Percentiles rank a stretch among this genome's conserved stretches.
Evolutionary conservation across 164 flowering plant species (phyloP).

Genomic region (Hamamelis virginiana): DNA sequence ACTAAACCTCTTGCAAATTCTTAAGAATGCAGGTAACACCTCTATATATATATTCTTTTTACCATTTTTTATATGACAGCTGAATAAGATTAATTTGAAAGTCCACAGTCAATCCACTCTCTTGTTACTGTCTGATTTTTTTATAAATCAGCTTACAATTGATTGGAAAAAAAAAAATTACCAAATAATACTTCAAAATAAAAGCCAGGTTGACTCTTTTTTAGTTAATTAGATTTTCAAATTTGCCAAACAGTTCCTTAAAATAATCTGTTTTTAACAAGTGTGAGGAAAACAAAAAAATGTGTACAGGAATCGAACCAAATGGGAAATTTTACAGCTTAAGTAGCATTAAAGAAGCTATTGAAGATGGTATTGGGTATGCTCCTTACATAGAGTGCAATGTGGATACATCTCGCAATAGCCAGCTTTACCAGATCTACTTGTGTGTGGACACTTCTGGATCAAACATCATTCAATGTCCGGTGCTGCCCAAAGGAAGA

Average conservation of each 20-base stretch:
- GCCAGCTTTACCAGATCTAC: conserved; percentile 48
- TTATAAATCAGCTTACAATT: too few species aligned
- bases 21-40: conserved; percentile 28
- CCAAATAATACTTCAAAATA: too few species aligned
- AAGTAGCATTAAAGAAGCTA: conserved; percentile 28
- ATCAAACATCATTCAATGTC: conserved; percentile 36
- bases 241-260: too few species aligned
- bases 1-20: conserved; percentile 31
- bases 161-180: too few species aligned
- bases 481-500: conserved; percentile 26
- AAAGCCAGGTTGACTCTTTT: too few species aligned
- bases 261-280: not conserved
- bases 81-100: too few species aligned
- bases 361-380: conserved; percentile 28
- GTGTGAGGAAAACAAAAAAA: not conserved
- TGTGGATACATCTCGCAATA: conserved; percentile 24
- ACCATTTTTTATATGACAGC: not conserved
- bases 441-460: conserved; percentile 55
- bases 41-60: too few species aligned
- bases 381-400: conserved; percentile 45
- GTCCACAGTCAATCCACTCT: too few species aligned
- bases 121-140: too few species aligned
- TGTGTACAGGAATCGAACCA: conserved; percentile 36
- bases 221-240: too few species aligned
- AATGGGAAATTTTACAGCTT: conserved; percentile 30